Evolutionary conservation across 306 rosid genomes (phyloP).

Genomic region (Ormosia semicastrata): DNA sequence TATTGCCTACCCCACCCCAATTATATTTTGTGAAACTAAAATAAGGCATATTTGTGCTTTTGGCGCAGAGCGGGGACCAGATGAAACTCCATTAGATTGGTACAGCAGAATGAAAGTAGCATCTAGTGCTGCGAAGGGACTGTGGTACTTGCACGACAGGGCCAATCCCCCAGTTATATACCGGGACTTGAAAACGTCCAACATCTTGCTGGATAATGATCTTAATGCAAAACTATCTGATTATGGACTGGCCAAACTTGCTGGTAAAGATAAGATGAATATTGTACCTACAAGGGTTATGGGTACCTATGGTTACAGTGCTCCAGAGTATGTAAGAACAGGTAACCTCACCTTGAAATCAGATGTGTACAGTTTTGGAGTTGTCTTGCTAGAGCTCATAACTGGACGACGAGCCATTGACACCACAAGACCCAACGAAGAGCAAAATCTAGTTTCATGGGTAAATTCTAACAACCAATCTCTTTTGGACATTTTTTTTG

Average conservation of each 20-base stretch:
- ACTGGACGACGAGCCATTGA: conserved; percentile 83
- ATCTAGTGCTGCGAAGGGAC: conserved; percentile 57
- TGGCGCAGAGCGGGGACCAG: conserved; percentile 42
- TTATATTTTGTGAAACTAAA: background rate
- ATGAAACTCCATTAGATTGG: conserved; percentile 65
- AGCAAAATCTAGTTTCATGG: conserved; percentile 93
- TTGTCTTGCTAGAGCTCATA: conserved; percentile 78
- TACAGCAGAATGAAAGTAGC: conserved; percentile 71
- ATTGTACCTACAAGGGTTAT: conserved; percentile 67
- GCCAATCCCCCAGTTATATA: conserved; percentile 77
- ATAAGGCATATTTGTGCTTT: background rate
- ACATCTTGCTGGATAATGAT: conserved; percentile 67
- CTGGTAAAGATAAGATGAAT: conserved; percentile 49
- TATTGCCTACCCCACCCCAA: background rate
- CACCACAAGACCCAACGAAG: conserved; percentile 59
- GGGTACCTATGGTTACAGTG: conserved; percentile 85
- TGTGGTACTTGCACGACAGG: conserved; percentile 85
- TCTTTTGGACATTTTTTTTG: background rate
- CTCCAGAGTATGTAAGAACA: conserved; percentile 75
- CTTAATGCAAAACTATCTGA: conserved; percentile 74
- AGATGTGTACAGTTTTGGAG: conserved; percentile 87
- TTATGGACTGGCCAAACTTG: conserved; percentile 66
- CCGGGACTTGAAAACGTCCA: conserved; percentile 70
- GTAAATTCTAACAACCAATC: conserved; percentile 31
- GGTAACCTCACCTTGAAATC: conserved; percentile 75